Conservation (phyloP, 1,284 basidiomycete species). For the Trichosporon sp. region DNA sequence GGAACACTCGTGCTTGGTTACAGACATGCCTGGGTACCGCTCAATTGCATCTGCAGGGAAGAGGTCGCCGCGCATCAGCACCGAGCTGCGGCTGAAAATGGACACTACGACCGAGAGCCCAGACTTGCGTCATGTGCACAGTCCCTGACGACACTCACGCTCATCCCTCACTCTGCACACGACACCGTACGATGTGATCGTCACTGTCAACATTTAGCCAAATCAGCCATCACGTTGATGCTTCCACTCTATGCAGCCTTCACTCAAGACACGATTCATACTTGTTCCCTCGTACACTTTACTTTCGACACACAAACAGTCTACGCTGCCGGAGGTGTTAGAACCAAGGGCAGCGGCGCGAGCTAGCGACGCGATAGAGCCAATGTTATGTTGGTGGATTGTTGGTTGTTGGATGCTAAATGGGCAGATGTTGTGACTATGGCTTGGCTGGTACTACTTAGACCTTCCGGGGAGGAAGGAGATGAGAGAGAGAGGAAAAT, state of each 20-base stretch:
- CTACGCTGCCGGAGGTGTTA: conserved; percentile 23
- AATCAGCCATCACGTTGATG: too few species aligned
- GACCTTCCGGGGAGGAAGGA: neutral
- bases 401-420: neutral
- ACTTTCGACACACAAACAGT: conserved; percentile 34
- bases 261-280: conserved; percentile 36
- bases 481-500: neutral
- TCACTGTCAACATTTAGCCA: too few species aligned
- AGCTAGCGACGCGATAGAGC: neutral
- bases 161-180: neutral
- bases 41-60: too few species aligned
- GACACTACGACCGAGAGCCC: neutral
- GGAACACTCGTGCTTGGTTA: neutral
- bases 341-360: neutral
- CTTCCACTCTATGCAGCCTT: neutral
- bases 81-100: conserved; percentile 2
- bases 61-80: neutral
- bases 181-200: neutral
- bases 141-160: conserved; percentile 11
- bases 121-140: neutral
- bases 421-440: conserved; percentile 7
- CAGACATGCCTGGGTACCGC: too few species aligned
- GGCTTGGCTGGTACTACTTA: neutral
- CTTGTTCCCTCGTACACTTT: conserved; percentile 31
- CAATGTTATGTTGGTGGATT: neutral